Base-by-base conservation (phyloP, 371 early-diverging fungal species). In the Saksenaea vasiformis region DNA sequence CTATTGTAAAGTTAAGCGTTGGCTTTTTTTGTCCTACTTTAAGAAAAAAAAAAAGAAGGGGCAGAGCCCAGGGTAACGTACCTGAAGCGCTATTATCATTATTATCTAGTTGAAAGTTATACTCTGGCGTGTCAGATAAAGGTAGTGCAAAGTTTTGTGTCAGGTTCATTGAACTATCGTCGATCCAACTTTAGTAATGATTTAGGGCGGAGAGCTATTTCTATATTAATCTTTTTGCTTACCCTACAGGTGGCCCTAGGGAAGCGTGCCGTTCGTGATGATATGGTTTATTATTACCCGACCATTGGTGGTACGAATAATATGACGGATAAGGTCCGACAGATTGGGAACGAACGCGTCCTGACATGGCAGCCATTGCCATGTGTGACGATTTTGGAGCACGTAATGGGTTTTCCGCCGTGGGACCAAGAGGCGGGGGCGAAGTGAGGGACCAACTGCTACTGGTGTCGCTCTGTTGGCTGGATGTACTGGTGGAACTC, bases 261-360 rank as follows among this genome's bases (percentile, higher is more conserved):
- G 51, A 47, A 22, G 51, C 51, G 22, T 47, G 51, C 22, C 51
- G 51, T 47, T 47, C 51, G 24, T 47, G 51, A 22, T 47, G 51
- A 47, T 47, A 47, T 22, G n/a, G 47, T 47, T 22, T 47, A 22
- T 47, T 47, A 47, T 47, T 47, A 10, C 47, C 47, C 47, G 47
- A 22, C 47, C 47, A 47, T 10, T 17, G 51, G 51, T 47, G 51
- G 51, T 47, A 47, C 51, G 51, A 47, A 22, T 47, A 47, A 47
- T 47, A 47, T 47, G 51, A 47, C 51, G 51, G 51, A 22, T 47
- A 47, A 47, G 51, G 51, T 47, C 51, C 51, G 51, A 47, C 51
- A 47, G 51, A 47, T 47, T 47, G 51, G 4, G 51, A 47, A 22
- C 51, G 51, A 22, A 47, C 22, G 22, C 51, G 51, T 47, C 51